Conservation (phyloP, 768 basidiomycete genomes). For the Agrocybe praecox region DNA sequence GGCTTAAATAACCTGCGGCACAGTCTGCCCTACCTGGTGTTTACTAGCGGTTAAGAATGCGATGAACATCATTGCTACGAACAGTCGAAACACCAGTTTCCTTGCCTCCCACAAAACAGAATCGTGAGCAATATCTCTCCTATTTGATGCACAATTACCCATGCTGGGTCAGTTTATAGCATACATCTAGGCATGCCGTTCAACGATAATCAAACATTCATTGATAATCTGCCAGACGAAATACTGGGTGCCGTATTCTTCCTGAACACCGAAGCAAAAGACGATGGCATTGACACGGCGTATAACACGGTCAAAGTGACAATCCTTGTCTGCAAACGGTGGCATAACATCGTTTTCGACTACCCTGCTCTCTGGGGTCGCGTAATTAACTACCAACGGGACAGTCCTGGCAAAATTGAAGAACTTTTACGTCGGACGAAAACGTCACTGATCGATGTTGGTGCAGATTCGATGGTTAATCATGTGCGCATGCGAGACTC, state of each 20-base stretch:
- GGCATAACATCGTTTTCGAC: conserved; percentile 18
- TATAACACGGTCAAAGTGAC: conserved; percentile 15
- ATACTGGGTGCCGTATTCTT: conserved; percentile 16
- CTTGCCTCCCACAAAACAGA: too few species aligned
- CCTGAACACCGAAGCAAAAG: conserved; percentile 7
- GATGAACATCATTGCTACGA: background rate
- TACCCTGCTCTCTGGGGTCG: conserved; percentile 23
- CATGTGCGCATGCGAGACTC: conserved; percentile 15
- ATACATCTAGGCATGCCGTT: background rate
- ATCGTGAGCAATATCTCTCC: too few species aligned
- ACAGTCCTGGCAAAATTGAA: conserved; percentile 13
- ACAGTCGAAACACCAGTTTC: background rate
- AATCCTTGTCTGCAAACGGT: conserved; percentile 22
- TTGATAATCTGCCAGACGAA: conserved; percentile 17
- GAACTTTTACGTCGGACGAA: conserved; percentile 22
- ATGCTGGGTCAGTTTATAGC: too few species aligned
- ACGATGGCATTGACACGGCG: conserved; percentile 7
- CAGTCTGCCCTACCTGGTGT: background rate
- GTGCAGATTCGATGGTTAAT: conserved; percentile 15
- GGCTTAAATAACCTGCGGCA: background rate
- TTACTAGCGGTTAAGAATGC: background rate
- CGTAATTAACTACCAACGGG: conserved; percentile 23
- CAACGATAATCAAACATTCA: background rate
- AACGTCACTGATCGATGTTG: conserved; percentile 21
- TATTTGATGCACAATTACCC: too few species aligned